Conservation (phyloP, 768 basidiomycete genomes). For the Arthromyces matolae region DNA sequence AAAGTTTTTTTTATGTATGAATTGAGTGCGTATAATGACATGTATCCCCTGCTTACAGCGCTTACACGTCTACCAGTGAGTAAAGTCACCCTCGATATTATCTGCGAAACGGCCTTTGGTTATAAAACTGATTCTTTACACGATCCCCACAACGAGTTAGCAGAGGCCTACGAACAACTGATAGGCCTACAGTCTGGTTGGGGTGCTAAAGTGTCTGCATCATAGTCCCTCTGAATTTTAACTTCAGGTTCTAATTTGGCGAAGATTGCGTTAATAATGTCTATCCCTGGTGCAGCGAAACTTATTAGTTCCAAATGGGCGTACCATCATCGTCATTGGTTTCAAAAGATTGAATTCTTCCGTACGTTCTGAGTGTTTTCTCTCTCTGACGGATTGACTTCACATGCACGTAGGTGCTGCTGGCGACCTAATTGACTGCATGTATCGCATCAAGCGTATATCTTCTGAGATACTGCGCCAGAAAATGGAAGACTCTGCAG, state of each 20-base stretch:
- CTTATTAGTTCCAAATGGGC: conserved; percentile 34
- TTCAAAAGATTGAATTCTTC: conserved; percentile 6
- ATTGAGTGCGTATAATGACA: conserved; percentile 37
- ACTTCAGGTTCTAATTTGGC: conserved; percentile 30
- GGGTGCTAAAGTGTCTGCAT: not conserved
- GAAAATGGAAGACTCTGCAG: conserved; percentile 34
- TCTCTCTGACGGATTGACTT: not conserved
- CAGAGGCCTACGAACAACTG: conserved; percentile 43
- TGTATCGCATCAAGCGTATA: conserved; percentile 40
- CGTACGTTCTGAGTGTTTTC: conserved; percentile 1
- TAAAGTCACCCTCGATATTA: conserved; percentile 51
- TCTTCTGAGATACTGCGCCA: conserved; percentile 37
- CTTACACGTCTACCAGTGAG: conserved; percentile 32
- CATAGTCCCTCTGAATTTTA: not conserved
- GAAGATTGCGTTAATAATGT: conserved; percentile 30
- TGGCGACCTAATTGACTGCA: conserved; percentile 17
- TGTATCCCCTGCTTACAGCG: not conserved
- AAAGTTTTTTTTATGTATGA: conserved; percentile 39
- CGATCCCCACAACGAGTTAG: conserved; percentile 45
- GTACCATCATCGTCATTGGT: conserved; percentile 14
- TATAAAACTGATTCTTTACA: conserved; percentile 43
- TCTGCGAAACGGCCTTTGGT: conserved; percentile 47
- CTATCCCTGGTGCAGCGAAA: conserved; percentile 32
- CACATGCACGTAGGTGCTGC: not conserved
- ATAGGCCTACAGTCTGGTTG: conserved; percentile 37